Percentiles rank a stretch among this genome's conserved stretches.
phyloP scores from a whole-genome alignment of 257 asterid species.

The Scutellaria barbata region DNA sequence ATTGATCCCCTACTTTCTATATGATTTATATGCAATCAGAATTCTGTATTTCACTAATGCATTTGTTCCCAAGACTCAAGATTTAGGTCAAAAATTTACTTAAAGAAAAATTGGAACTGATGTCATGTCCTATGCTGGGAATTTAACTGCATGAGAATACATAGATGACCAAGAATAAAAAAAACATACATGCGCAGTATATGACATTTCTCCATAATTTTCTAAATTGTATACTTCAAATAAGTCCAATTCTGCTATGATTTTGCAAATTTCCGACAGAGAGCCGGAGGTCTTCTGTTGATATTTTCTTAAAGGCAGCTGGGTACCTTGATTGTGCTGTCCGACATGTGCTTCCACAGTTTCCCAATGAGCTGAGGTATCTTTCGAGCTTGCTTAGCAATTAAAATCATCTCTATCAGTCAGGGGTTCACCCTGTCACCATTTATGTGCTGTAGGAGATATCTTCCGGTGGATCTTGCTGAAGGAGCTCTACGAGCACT shows the following conservation, averaged over 20 bases:
- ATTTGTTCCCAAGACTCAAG: no score
- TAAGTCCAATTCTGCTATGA: slow-evolving; percentile 12
- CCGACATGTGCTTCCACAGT: slow-evolving; percentile 84
- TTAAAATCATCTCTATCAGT: slow-evolving; percentile 18
- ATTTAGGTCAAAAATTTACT: no score
- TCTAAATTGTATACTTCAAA: slow-evolving; percentile 26
- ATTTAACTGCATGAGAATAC: no score
- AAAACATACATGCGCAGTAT: no score
- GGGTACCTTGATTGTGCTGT: slow-evolving; percentile 61
- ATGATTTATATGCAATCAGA: no score
- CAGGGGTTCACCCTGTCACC: slow-evolving; percentile 29
- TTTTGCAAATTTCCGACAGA: slow-evolving; percentile 14
- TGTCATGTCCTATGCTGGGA: no score
- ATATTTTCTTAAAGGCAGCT: slow-evolving; percentile 10
- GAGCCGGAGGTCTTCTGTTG: slow-evolving; percentile 13
- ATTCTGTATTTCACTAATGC: no score
- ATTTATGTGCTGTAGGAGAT: slow-evolving; percentile 59
- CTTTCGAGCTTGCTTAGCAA: slow-evolving; percentile 30
- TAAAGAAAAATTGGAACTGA: no score
- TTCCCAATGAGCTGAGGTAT: slow-evolving; percentile 83
- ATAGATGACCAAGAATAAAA: no score
- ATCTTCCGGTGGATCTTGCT: slow-evolving; percentile 93
- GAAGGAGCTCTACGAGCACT: slow-evolving; percentile 96
- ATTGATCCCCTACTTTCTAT: no score
- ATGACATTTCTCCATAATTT: neutral